These are phyloP conservation scores for Cyberlindnera subsufficiens DNA, from an alignment of 805 yeast species.

Conservation along the genomic window DNA sequence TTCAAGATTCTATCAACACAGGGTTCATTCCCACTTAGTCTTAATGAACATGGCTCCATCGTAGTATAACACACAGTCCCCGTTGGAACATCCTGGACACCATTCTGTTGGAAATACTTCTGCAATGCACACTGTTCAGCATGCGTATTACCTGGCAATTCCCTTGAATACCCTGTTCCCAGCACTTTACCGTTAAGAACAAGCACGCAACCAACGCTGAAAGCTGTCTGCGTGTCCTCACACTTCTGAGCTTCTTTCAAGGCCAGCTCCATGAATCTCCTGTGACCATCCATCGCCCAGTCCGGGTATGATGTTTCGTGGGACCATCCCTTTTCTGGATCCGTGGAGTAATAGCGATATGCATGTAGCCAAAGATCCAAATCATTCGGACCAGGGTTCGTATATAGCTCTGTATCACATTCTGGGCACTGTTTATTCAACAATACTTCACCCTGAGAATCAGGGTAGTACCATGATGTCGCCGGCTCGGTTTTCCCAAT, in stretches of 20 bases:
- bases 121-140: constrained; percentile 94
- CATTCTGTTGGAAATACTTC: constrained; percentile 46
- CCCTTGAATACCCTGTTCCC: constrained; percentile 86
- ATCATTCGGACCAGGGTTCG: constrained; percentile 88
- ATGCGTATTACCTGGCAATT: constrained; percentile 90
- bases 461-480: constrained; percentile 19
- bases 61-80: constrained; percentile 88
- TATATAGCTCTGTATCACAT: constrained; percentile 66
- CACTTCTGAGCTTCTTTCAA: constrained; percentile 74
- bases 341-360: constrained; percentile 59
- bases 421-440: constrained; percentile 52
- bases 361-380: constrained; percentile 91
- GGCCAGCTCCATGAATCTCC: constrained; percentile 67
- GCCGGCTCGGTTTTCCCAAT: constrained; percentile 70
- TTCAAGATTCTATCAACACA: constrained; percentile 76
- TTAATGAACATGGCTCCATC: constrained; percentile 93
- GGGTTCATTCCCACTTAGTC: constrained; percentile 86
- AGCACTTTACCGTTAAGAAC: constrained; percentile 58
- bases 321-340: constrained; percentile 24
- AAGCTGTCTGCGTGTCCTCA: constrained; percentile 78
- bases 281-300: constrained; percentile 51
- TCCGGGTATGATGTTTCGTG: constrained; percentile 22
- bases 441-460: constrained; percentile 55
- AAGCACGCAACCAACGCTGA: constrained; percentile 89
- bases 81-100: constrained; percentile 43